Evolutionary conservation across 2,329 filamentous ascomycete genomes (phyloP).

Genomic region (Coniochaeta pulveracea): DNA sequence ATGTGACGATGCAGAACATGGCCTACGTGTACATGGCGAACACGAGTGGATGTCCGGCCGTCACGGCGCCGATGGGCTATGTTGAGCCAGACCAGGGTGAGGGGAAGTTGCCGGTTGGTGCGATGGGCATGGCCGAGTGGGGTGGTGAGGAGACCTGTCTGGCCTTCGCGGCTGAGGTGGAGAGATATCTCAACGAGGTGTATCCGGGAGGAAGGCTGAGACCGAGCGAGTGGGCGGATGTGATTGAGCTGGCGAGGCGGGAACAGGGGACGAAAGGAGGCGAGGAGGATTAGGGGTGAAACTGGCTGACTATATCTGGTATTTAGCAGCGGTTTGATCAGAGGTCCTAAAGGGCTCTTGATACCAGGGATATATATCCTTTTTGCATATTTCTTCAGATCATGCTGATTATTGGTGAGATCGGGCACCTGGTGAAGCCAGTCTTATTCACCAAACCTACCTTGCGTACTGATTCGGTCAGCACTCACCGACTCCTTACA

Average conservation of each 20-base stretch:
- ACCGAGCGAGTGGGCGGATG: constrained; percentile 48
- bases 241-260: constrained; percentile 27
- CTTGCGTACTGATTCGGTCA: no score
- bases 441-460: no score
- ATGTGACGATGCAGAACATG: constrained; percentile 67
- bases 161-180: constrained; percentile 45
- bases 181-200: constrained; percentile 39
- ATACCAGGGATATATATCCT: no score
- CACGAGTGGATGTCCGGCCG: constrained; percentile 64
- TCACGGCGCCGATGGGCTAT: constrained; percentile 68
- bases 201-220: constrained; percentile 36
- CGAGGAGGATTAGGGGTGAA: not conserved
- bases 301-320: no score
- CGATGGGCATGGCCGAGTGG: constrained; percentile 58
- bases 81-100: constrained; percentile 40
- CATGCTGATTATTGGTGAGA: no score
- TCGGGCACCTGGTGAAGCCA: no score
- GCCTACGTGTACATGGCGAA: constrained; percentile 81
- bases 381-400: no score
- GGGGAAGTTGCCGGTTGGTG: constrained; percentile 47
- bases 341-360: no score
- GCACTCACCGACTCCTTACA: no score
- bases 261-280: not conserved
- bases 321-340: no score
- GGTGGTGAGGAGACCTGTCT: constrained; percentile 53